phyloP scores from a whole-genome alignment of 2,329 filamentous ascomycete genomes.

The Phialophora chinensis region DNA sequence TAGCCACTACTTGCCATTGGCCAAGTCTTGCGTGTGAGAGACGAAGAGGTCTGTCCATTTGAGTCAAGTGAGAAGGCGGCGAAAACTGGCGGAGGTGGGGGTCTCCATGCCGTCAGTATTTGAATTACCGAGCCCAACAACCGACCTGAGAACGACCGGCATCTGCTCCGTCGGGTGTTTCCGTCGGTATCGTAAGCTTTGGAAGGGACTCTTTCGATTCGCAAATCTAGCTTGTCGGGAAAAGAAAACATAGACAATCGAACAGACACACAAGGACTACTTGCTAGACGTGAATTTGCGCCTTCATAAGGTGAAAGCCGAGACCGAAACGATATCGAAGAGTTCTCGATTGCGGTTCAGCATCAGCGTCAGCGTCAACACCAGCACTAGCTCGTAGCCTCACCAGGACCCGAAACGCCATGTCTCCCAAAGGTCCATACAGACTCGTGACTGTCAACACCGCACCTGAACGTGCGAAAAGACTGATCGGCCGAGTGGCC shows the following conservation, averaged over 20 bases:
- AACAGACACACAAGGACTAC: background rate
- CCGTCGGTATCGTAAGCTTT: background rate
- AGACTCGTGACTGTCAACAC: constrained; percentile 72
- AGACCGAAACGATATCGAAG: background rate
- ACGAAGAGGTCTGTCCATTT: background rate
- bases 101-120: constrained; percentile 2
- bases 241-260: background rate
- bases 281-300: background rate
- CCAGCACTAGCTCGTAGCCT: background rate
- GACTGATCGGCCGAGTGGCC: constrained; percentile 65
- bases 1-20: background rate
- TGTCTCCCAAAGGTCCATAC: constrained; percentile 61
- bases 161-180: background rate
- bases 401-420: constrained; percentile 17
- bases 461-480: constrained; percentile 68
- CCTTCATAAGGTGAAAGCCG: background rate
- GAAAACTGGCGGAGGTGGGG: background rate
- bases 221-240: background rate
- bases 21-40: background rate
- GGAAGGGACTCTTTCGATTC: background rate
- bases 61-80: background rate
- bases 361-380: no score
- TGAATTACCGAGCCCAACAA: constrained; percentile 12
- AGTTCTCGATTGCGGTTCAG: background rate
- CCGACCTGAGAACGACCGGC: constrained; percentile 8